Percentiles rank a stretch among this genome's conserved stretches.
Conservation (phyloP, 129 eudicot genomes). For the Chrysanthemum seticuspe region DNA sequence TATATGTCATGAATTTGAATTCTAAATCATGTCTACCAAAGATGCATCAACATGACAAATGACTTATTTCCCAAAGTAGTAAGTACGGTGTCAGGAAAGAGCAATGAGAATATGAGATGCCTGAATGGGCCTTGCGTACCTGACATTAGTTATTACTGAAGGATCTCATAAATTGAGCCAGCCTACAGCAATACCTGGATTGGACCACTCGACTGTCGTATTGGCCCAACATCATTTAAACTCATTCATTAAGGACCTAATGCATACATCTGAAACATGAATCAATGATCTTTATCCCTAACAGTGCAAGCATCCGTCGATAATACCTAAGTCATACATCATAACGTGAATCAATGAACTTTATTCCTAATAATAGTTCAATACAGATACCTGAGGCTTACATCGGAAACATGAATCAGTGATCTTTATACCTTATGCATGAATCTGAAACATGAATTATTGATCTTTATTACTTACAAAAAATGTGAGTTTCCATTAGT, state of each 20-base stretch:
- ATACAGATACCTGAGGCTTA: not conserved
- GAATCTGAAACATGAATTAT: constrained; percentile 2
- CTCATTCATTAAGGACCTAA: constrained; percentile 8
- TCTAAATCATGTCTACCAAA: too few relatives aligned
- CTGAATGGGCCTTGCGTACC: constrained; percentile 2
- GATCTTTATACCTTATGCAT: constrained; percentile 3
- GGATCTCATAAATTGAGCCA: not conserved
- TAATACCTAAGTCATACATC: not conserved
- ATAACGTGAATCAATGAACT: not conserved
- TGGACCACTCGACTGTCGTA: constrained; percentile 11
- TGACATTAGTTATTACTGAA: not conserved
- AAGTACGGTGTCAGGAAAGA: not conserved
- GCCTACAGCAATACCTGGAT: not conserved
- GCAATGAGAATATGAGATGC: constrained; percentile 8
- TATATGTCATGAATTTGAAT: too few relatives aligned
- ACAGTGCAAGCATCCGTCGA: constrained; percentile 2
- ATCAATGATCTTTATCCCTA: constrained; percentile 8
- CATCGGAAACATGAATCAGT: constrained; percentile 1
- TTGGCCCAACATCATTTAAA: constrained; percentile 12
- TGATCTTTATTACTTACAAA: not conserved
- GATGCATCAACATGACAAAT: not conserved
- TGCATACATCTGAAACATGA: not conserved
- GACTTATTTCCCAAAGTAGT: not conserved
- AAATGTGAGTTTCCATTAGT: not conserved
- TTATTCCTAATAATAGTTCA: too few relatives aligned